Conservation (phyloP, 805 yeast genomes). For the Saturnispora diversa region DNA sequence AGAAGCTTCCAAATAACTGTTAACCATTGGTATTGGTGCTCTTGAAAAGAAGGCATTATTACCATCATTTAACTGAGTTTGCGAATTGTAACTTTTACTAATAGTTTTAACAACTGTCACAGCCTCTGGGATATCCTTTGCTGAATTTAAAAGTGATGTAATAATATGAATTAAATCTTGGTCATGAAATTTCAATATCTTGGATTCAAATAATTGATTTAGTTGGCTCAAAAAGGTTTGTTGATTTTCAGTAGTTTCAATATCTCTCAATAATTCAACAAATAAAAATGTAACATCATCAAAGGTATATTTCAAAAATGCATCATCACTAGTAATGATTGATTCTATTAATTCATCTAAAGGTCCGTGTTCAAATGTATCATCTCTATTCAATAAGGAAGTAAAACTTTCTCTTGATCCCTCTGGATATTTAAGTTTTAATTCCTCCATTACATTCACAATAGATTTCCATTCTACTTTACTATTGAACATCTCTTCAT, state of each 20-base stretch:
- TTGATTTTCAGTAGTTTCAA: background rate
- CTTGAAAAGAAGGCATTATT: conserved; percentile 5
- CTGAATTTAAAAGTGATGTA: background rate
- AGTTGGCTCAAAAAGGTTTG: conserved; percentile 5
- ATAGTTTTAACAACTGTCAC: conserved; percentile 1
- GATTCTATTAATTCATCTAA: conserved; percentile 1
- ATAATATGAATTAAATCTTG: conserved; percentile 8
- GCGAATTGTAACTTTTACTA: conserved; percentile 1
- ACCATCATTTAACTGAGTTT: background rate
- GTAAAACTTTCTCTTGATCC: conserved; percentile 5
- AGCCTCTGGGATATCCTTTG: background rate
- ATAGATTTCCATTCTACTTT: conserved; percentile 1
- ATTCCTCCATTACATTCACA: background rate
- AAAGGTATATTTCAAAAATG: conserved; percentile 10
- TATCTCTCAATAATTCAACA: conserved; percentile 6
- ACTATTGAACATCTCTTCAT: background rate
- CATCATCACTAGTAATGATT: conserved; percentile 1
- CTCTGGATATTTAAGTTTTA: conserved; percentile 7
- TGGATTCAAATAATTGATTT: conserved; percentile 6
- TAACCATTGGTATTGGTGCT: conserved; percentile 4
- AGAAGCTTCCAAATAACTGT: conserved; percentile 14
- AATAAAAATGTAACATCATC: conserved; percentile 9
- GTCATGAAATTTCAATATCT: conserved; percentile 15
- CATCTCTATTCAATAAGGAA: background rate
- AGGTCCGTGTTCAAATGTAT: background rate